phyloP scores from a whole-genome alignment of 805 yeast species.

The Ogataea ramenticola region DNA sequence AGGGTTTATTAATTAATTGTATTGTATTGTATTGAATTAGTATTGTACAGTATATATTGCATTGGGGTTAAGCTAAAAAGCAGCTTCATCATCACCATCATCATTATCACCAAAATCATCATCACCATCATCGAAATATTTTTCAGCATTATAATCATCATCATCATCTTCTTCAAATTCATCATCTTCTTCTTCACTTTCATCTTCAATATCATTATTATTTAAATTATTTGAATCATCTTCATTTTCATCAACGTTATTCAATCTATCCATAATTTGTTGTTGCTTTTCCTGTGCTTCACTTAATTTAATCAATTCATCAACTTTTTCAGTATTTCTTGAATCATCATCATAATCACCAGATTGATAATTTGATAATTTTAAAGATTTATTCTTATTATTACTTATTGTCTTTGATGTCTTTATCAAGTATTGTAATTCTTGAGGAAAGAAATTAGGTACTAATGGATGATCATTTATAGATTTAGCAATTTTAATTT shows the following conservation, averaged over 20 bases:
- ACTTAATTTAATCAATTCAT: slow-evolving; percentile 17
- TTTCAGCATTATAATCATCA: slow-evolving; percentile 74
- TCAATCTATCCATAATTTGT: slow-evolving; percentile 24
- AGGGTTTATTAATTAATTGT: no score
- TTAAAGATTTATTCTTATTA: slow-evolving; percentile 43
- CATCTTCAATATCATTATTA: slow-evolving; percentile 24
- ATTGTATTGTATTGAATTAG: no score
- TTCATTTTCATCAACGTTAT: slow-evolving; percentile 31
- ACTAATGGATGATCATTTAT: slow-evolving; percentile 74
- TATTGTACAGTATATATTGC: no score
- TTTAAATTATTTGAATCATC: slow-evolving; percentile 31
- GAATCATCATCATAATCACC: slow-evolving; percentile 27
- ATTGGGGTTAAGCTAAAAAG: no score
- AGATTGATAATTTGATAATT: slow-evolving; percentile 31
- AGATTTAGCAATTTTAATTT: slow-evolving; percentile 61
- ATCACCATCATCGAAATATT: slow-evolving; percentile 69
- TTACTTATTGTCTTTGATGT: slow-evolving; percentile 30
- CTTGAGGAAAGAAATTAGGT: slow-evolving; percentile 64
- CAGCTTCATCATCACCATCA: slow-evolving; percentile 66
- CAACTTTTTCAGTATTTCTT: slow-evolving; percentile 17
- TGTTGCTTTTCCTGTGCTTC: slow-evolving; percentile 22
- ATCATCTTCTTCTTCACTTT: slow-evolving; percentile 56
- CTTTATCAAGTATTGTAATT: slow-evolving; percentile 67
- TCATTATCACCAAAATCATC: slow-evolving; percentile 50
- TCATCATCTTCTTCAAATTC: slow-evolving; percentile 70